Evolutionary conservation across 208 protist genomes (phyloP), one percentile per base, ranked within the genome.

Genomic region (Blastocrithidia nonstop): DNA sequence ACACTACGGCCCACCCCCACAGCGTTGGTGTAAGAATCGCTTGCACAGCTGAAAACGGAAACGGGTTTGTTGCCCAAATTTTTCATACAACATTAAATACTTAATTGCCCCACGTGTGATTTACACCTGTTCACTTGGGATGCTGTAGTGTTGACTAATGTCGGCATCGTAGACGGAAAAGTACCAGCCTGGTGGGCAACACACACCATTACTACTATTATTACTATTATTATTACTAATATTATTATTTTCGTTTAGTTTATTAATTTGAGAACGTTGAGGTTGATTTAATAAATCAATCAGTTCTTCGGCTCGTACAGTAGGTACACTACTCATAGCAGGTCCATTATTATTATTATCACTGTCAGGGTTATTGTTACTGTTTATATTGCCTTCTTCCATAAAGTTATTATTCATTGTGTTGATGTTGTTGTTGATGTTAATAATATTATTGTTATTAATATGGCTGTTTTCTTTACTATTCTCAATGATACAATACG

Each of bases 1-100:
- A 37, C 75, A 85, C 45, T 66, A 39, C 11, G 38, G 8, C 6
- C 57, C 67, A 25, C 61, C 54, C 13, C 45, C 17, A 57, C 75
- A 85, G 28, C 50, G 55, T 11, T 57, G 40, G 33, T 50, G 50
- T 22, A 64, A 15, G 35, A 69, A 77, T 15, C 70, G 58, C 32
- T 69, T 61, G 50, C 75, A 80, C 21, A 79, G 36, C 51, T 85
- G 75, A 50, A 85, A 85, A 23, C 70, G 69, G 32, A 71, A 76
- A 6, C 70, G 61, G 1, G 67, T 74, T 19, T 76, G 70, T 19
- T 62, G 48, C 11, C 66, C 66, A 39, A 70, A 66, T 9, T 44
- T 19, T 45, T 76, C 75, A 19, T 57, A 73, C 1, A 80, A 36
- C 8, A 45, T 22, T 23, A 72, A 29, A 41, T 85, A 85, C 43